These are phyloP conservation scores for Dendrobium officinale DNA, from an alignment of 106 monocot genomes.

Conservation along the genomic window DNA sequence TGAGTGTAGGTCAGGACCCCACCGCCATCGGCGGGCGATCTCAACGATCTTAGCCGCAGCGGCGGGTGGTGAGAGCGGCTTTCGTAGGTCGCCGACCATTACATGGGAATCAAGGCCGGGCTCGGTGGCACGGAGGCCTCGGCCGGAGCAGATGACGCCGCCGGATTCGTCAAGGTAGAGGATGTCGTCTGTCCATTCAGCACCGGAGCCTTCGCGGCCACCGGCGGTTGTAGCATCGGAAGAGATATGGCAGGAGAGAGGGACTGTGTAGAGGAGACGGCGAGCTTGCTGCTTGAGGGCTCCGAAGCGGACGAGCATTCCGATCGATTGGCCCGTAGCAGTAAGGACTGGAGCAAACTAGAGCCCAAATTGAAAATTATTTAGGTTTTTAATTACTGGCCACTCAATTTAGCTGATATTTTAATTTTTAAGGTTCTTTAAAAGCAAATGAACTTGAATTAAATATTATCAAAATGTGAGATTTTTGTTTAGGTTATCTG, in stretches of 20 bases:
- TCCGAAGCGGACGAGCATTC: constrained; percentile 6
- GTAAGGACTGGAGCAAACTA: too few relatives aligned
- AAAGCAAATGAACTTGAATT: too few relatives aligned
- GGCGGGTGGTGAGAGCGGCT: constrained; percentile 22
- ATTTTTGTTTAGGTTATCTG: too few relatives aligned
- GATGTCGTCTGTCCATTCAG: constrained; percentile 45
- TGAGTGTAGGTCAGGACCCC: constrained; percentile 25
- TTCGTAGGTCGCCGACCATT: constrained; percentile 15
- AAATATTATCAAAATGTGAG: too few relatives aligned
- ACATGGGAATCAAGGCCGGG: constrained; percentile 21
- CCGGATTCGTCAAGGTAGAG: constrained; percentile 71
- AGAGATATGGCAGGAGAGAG: neutral
- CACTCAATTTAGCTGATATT: too few relatives aligned
- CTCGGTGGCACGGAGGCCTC: constrained; percentile 42
- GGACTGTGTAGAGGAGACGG: neutral
- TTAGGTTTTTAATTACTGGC: too few relatives aligned
- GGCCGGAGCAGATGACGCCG: constrained; percentile 36
- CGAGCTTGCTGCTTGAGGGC: neutral
- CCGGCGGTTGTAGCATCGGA: neutral
- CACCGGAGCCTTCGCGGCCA: neutral
- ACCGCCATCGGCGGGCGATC: constrained; percentile 26
- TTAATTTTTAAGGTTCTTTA: too few relatives aligned
- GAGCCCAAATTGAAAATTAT: too few relatives aligned
- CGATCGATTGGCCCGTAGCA: neutral
- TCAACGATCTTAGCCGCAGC: constrained; percentile 25